Evolutionary conservation across 352 stramenopile species (phyloP).

Genomic region (Thalassiosira sp.): DNA sequence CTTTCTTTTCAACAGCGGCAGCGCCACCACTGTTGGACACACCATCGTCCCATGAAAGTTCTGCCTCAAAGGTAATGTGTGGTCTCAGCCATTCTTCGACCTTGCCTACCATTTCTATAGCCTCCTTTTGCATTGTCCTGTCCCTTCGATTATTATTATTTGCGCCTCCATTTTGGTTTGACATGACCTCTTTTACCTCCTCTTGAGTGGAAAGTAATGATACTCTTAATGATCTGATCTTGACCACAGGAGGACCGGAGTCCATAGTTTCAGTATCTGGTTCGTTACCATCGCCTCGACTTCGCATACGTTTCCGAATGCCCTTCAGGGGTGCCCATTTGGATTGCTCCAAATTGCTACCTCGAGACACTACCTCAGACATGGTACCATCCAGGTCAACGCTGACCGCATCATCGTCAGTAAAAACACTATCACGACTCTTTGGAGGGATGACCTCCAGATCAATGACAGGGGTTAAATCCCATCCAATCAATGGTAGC

Average conservation of each 20-base stretch:
- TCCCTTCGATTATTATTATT: not conserved
- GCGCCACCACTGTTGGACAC: not conserved
- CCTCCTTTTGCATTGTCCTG: conserved; percentile 42
- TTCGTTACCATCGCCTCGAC: conserved; percentile 4
- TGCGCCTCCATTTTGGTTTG: conserved; percentile 13
- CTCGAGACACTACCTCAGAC: no score
- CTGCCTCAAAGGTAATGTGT: conserved; percentile 55
- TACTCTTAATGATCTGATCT: conserved; percentile 50
- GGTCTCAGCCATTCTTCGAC: conserved; percentile 50
- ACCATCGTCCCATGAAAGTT: conserved; percentile 43
- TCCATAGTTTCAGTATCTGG: conserved; percentile 1
- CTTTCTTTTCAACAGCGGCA: no score
- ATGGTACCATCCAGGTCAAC: no score
- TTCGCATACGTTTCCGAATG: conserved; percentile 23
- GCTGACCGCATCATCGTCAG: not conserved
- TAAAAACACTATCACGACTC: conserved; percentile 1
- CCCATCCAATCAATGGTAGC: conserved; percentile 49
- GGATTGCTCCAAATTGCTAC: no score
- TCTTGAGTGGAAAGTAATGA: conserved; percentile 51
- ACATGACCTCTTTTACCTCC: conserved; percentile 46
- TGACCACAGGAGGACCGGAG: conserved; percentile 21
- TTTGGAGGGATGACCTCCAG: conserved; percentile 51
- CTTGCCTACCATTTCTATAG: conserved; percentile 44
- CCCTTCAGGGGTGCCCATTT: conserved; percentile 25
- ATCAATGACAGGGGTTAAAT: conserved; percentile 58